Conservation (phyloP, 805 yeast genomes). For the Candida odintsovae region DNA sequence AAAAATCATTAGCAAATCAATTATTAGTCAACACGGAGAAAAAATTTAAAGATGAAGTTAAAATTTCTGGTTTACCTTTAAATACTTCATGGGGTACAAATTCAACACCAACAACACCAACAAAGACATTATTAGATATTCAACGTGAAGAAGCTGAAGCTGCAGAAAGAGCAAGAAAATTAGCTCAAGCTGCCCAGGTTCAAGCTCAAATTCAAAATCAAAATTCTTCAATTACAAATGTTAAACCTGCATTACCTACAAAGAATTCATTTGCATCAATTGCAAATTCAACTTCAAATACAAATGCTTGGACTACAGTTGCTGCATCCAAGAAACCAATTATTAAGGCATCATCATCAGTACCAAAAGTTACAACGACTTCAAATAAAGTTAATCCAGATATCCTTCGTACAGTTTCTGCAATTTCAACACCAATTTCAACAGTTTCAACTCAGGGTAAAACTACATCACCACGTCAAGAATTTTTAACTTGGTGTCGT, state of each 20-base stretch:
- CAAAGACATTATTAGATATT: constrained; percentile 53
- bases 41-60: constrained; percentile 12
- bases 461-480: constrained; percentile 42
- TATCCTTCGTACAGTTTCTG: constrained; percentile 33
- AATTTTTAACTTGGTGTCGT: constrained; percentile 70
- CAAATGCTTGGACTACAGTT: constrained; percentile 37
- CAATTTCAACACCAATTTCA: constrained; percentile 10
- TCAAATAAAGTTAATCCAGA: constrained; percentile 26
- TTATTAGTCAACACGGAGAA: constrained; percentile 15
- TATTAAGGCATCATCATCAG: constrained; percentile 1
- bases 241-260: constrained; percentile 3
- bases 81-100: constrained; percentile 35
- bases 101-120: constrained; percentile 26
- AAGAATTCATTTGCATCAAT: constrained; percentile 18
- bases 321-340: constrained; percentile 13
- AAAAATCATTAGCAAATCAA: constrained; percentile 16
- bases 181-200: constrained; percentile 21
- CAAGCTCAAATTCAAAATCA: constrained; percentile 12
- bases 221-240: constrained; percentile 3
- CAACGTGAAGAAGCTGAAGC: constrained; percentile 50
- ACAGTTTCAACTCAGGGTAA: constrained; percentile 5
- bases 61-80: constrained; percentile 24
- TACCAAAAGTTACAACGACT: constrained; percentile 9
- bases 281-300: neutral
- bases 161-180: constrained; percentile 13